A percentile compares a stretch with the other conserved stretches of the same genome.
These are phyloP conservation scores for Podospora bellae-mahoneyi DNA, from an alignment of 495 filamentous ascomycete species.

Conservation along the genomic window DNA sequence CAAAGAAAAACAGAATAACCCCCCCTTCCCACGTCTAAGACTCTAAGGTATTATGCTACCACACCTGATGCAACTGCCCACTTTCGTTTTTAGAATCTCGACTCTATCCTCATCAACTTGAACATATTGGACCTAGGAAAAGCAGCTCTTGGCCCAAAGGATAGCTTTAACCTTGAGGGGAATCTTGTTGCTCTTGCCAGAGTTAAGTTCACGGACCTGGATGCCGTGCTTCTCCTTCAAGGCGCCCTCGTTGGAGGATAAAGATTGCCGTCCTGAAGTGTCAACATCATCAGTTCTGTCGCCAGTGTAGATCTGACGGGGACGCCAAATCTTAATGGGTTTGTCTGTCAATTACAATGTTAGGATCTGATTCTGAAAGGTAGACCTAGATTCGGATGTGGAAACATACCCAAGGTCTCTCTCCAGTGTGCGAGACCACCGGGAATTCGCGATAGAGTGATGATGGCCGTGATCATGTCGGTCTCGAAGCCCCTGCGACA, in stretches of 20 bases:
- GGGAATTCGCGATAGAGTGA: not conserved
- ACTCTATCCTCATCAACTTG: not conserved
- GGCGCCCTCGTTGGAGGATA: not conserved
- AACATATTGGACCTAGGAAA: not conserved
- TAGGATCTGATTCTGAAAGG: not conserved
- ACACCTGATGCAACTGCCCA: not conserved
- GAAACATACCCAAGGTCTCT: conserved; percentile 8
- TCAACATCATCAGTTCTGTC: not conserved
- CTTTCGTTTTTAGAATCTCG: too few species aligned
- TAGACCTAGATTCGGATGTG: too few species aligned
- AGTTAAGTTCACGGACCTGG: not conserved
- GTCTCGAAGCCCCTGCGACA: conserved; percentile 7
- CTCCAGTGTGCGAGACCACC: conserved; percentile 7
- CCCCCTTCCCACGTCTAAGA: not conserved
- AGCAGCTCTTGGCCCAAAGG: conserved; percentile 3
- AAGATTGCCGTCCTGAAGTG: not conserved
- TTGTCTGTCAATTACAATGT: not conserved
- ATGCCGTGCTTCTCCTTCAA: not conserved
- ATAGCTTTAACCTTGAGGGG: not conserved
- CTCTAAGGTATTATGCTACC: not conserved
- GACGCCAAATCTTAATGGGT: conserved; percentile 10
- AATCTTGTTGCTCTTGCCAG: not conserved
- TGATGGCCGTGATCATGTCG: conserved; percentile 11
- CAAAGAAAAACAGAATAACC: not conserved
- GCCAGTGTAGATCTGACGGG: conserved; percentile 6